Percentiles rank a stretch among this genome's conserved stretches.
Evolutionary conservation across 139 green algal species (phyloP).

Genomic region (Pseudopediastrum boryanum): DNA sequence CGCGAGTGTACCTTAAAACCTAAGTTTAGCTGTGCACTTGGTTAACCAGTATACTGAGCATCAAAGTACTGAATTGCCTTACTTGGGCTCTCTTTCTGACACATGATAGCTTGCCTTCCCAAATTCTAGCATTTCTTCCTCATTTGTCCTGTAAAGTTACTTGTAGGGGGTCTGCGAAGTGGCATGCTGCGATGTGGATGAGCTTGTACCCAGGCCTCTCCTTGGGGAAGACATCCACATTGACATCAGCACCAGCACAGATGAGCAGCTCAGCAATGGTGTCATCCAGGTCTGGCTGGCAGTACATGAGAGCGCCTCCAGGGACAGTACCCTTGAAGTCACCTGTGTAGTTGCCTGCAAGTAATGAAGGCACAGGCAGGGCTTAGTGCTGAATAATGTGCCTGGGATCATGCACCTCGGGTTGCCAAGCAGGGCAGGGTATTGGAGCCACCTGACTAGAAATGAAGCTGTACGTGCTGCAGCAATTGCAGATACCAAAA

Average conservation of each 20-base stretch:
- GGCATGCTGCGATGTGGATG: not conserved
- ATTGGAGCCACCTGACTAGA: too few species aligned
- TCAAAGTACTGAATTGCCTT: not conserved
- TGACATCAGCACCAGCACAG: conserved; percentile 4
- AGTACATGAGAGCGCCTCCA: not conserved
- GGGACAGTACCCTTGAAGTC: not conserved
- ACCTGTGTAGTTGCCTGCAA: not conserved
- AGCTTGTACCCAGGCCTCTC: conserved; percentile 3
- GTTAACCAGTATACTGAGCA: not conserved
- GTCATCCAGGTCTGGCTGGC: not conserved
- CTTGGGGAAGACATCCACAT: conserved; percentile 1
- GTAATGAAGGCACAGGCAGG: too few species aligned
- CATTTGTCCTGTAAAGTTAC: not conserved
- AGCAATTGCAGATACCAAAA: too few species aligned
- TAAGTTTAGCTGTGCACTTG: not conserved
- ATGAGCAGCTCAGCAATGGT: not conserved
- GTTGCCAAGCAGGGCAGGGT: too few species aligned
- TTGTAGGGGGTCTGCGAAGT: not conserved
- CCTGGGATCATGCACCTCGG: too few species aligned
- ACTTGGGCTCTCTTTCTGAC: not conserved
- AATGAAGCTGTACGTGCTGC: too few species aligned
- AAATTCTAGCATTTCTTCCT: not conserved
- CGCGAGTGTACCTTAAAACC: not conserved
- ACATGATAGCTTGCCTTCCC: too few species aligned
- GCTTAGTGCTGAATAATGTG: too few species aligned